These are phyloP conservation scores for Oenanthe javanica DNA, from an alignment of 140 eudicot genomes.

Conservation along the genomic window DNA sequence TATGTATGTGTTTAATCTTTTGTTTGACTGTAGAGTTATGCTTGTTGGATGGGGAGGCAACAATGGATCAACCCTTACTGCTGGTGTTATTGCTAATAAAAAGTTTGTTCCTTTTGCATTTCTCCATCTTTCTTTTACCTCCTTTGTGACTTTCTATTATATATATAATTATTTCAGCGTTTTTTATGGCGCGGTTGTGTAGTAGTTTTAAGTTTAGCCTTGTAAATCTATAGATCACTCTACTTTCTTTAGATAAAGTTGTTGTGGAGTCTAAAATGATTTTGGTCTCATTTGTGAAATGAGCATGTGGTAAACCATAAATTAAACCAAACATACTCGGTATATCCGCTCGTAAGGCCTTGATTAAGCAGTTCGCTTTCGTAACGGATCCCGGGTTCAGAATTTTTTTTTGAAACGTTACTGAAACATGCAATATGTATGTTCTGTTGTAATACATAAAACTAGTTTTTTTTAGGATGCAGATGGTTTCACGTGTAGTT, in stretches of 20 bases:
- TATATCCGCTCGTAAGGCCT: background rate
- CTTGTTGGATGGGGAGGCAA: constrained; percentile 99
- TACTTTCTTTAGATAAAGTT: background rate
- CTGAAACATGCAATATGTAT: background rate
- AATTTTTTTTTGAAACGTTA: background rate
- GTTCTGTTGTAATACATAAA: background rate
- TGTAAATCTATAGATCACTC: too few relatives aligned
- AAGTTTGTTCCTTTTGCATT: constrained; percentile 50
- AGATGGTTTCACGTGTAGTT: background rate
- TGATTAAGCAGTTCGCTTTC: background rate
- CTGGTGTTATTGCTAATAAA: constrained; percentile 87
- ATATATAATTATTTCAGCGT: too few relatives aligned
- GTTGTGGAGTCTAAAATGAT: too few relatives aligned
- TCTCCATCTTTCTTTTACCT: background rate
- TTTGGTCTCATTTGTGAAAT: background rate
- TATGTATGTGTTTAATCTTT: background rate
- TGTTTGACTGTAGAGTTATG: constrained; percentile 53
- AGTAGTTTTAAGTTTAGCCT: too few relatives aligned
- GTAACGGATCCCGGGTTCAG: background rate
- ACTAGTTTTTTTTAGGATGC: background rate
- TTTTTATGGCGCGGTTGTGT: too few relatives aligned
- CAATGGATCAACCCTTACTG: constrained; percentile 95
- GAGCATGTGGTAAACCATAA: background rate
- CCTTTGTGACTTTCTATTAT: background rate
- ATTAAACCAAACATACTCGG: background rate